Conservation (phyloP, 352 stramenopile genomes). For the Blastocystis sp. region DNA sequence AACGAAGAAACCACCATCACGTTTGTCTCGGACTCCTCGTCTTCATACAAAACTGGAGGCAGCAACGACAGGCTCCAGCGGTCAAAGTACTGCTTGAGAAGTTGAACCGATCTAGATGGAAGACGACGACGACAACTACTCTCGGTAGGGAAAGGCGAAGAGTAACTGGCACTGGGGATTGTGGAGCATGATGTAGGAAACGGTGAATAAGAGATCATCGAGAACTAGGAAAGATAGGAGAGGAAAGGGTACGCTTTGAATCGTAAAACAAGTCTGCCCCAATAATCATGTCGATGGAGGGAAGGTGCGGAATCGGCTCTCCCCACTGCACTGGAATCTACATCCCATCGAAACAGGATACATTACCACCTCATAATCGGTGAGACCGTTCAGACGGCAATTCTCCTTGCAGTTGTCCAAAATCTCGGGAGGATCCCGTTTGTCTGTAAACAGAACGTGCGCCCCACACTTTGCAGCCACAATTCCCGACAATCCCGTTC, state of each 20-base stretch:
- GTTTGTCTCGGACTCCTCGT: too few species aligned
- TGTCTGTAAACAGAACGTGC: neutral
- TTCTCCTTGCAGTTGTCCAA: conserved; percentile 38
- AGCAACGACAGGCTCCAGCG: neutral
- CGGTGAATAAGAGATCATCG: conserved; percentile 10
- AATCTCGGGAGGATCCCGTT: neutral
- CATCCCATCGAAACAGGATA: neutral
- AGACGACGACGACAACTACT: neutral
- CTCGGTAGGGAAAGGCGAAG: conserved; percentile 14
- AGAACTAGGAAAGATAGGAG: neutral
- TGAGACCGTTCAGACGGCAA: neutral
- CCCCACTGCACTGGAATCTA: conserved; percentile 36
- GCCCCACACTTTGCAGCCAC: conserved; percentile 7
- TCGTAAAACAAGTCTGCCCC: conserved; percentile 30
- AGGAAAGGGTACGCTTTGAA: neutral
- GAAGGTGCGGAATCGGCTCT: neutral
- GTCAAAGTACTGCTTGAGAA: neutral
- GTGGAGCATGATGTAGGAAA: neutral
- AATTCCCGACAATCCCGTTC: conserved; percentile 5
- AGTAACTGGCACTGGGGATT: conserved; percentile 12
- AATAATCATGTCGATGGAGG: conserved; percentile 8
- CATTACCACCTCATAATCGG: neutral
- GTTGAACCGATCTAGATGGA: neutral
- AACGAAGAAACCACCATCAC: too few species aligned
- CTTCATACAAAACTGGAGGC: too few species aligned